These are phyloP conservation scores for Alternaria sp. DNA, from an alignment of 2,329 filamentous ascomycete species.

Conservation along the genomic window DNA sequence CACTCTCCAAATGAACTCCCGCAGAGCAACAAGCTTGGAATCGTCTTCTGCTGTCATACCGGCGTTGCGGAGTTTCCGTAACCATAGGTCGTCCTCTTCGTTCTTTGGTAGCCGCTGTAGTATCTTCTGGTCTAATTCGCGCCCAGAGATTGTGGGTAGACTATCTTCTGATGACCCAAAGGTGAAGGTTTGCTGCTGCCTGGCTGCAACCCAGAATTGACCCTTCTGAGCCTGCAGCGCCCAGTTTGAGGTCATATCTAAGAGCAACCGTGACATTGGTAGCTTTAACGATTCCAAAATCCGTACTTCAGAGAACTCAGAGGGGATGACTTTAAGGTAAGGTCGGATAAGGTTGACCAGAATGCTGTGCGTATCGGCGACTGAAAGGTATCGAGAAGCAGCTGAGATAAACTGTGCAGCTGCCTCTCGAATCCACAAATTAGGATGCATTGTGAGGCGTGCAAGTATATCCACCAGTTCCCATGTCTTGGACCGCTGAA, in stretches of 20 bases:
- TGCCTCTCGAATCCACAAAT: constrained; percentile 92
- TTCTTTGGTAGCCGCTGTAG: constrained; percentile 73
- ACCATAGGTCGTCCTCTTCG: constrained; percentile 93
- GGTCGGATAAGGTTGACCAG: constrained; percentile 79
- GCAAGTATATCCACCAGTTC: constrained; percentile 84
- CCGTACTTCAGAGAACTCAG: constrained; percentile 72
- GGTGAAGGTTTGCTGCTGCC: constrained; percentile 73
- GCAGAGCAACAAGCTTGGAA: constrained; percentile 81
- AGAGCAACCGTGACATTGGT: constrained; percentile 77
- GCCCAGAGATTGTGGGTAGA: constrained; percentile 61
- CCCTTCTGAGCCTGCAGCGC: constrained; percentile 80
- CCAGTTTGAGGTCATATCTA: constrained; percentile 88
- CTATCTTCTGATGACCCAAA: constrained; percentile 64
- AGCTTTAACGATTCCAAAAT: constrained; percentile 83
- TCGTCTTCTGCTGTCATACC: constrained; percentile 86
- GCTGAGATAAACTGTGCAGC: constrained; percentile 82
- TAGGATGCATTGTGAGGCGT: constrained; percentile 91
- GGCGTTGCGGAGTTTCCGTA: constrained; percentile 81
- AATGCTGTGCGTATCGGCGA: constrained; percentile 83
- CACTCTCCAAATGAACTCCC: constrained; percentile 90
- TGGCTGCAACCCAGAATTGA: constrained; percentile 83
- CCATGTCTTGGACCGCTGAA: constrained; percentile 84
- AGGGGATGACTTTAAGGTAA: constrained; percentile 77
- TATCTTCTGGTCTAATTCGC: constrained; percentile 63
- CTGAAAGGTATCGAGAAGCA: constrained; percentile 74